These are phyloP conservation scores for Sporothrix pseudoabietina DNA, from an alignment of 2,329 filamentous ascomycete species.

Conservation along the genomic window DNA sequence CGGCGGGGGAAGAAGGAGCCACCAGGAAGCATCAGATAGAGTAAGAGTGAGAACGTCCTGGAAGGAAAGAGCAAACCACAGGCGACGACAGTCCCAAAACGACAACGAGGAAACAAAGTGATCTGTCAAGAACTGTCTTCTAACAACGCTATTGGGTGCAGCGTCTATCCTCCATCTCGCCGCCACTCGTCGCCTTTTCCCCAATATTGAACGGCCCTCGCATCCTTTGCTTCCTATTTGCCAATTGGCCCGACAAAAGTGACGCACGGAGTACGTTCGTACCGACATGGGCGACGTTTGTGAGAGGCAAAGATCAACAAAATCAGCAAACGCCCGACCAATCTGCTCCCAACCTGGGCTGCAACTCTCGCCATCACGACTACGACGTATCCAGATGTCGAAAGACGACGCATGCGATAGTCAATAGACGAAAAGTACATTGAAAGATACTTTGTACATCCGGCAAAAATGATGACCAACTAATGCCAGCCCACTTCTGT, in stretches of 20 bases:
- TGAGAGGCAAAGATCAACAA: constrained; percentile 15
- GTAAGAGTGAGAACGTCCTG: background rate
- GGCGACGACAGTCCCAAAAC: background rate
- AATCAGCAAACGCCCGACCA: background rate
- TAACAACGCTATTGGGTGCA: constrained; percentile 6
- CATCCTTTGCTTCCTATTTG: constrained; percentile 25
- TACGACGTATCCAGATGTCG: background rate
- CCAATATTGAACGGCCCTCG: constrained; percentile 9
- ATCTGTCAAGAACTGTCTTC: constrained; percentile 18
- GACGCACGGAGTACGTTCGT: background rate
- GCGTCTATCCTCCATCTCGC: background rate
- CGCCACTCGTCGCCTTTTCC: background rate
- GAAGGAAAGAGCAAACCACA: constrained; percentile 11
- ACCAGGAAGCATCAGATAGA: background rate
- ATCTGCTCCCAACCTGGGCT: background rate
- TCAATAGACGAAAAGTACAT: background rate
- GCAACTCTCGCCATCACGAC: constrained; percentile 3
- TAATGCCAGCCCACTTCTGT: background rate
- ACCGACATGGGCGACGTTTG: background rate
- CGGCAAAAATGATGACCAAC: background rate
- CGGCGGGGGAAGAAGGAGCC: constrained; percentile 8
- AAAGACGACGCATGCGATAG: no score
- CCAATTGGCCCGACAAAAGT: background rate
- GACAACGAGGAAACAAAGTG: constrained; percentile 5
- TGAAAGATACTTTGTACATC: background rate